Base-by-base conservation (phyloP, 2,329 filamentous ascomycete genomes). In the Cladobotryum mycophilum region DNA sequence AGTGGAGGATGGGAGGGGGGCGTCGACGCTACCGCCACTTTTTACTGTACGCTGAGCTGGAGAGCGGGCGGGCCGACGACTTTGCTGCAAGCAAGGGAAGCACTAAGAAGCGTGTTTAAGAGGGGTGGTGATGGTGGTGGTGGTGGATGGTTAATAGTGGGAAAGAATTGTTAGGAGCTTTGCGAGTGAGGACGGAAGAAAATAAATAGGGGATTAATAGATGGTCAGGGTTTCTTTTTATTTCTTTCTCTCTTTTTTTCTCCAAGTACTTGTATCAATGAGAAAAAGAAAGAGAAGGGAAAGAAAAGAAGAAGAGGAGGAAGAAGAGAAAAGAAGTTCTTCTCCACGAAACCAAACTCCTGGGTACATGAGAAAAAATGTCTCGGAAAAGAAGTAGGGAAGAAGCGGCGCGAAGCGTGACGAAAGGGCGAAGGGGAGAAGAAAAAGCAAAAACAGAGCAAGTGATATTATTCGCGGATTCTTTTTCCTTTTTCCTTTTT, bases 11-110 rank as follows among this genome's bases (percentile, higher is more conserved):
- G 20, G 20, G 20, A 3, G 20, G 20, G 5, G 20, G 25, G 25
- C n/a, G n/a, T n/a, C n/a, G 30, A 37, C 48, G 45, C 50, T 49
- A 45, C 51, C 51, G 51, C 50, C 50, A 52, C 50, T 52, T 52
- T 45, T 45, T 41, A 30, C 25, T 30, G 25, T 30, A 30, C 4
- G 25, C 25, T 30, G 25, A 30, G 25, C 25, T 30, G 25, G 25
- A 30, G 25, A 30, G 25, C 25, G 25, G 25, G 25, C 25, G 25
- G 25, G 25, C 25, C 8, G 25, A 30, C 25, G 6, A 8, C 25
- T 44, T 41, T 41, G 48, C 43, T 41, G 48, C 48, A 33, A 38
- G 48, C 48, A 33, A 38, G 36, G 30, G 45, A 38, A 51, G 38
- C 15, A 43, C 47, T 44, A 20, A n/a, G 30, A 41, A 40, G 48